Evolutionary conservation across 495 filamentous ascomycete species (phyloP), one percentile per base, ranked within the genome.

Genomic region (Penicillium macrosclerotiorum): DNA sequence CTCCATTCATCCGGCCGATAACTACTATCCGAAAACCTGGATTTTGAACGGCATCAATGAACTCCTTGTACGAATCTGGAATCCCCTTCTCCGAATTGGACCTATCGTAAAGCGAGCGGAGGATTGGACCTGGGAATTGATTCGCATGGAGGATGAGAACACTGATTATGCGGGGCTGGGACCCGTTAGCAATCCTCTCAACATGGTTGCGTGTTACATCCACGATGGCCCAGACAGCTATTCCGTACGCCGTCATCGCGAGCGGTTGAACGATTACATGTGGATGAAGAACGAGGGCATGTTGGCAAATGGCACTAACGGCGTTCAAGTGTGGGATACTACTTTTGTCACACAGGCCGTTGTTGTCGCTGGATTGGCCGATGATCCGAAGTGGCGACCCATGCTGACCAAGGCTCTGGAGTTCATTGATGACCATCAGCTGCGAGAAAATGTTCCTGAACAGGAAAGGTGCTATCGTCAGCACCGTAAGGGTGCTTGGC

Each of bases 281-380:
- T 98, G 94, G 94, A 72, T 97, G 44, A 95, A 92, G 30, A 49
- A 79, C 30, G 93, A 96, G 63, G 93, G 93, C 19, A 89, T 98
- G 87, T 73, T 96, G 14, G 83, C 84, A 64, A 96, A 96, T 62
- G 93, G 93, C 25, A 98, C 93, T 25, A 96, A 98, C 57, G 93
- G 93, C 12, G 90, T 96, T 11, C 93, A 98, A 67, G 85, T 81
- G 32, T 98, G 93, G 93, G 93, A 98, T 59, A 98, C 93, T 0
- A 76, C 88, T 1, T 96, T 96, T 58, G 67, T 85, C 30, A 89
- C 95, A 17, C 90, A 95, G 62, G 83, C 84, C 7, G 77, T 88
- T 22, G 74, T 86, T 45, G 88, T 87, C 44, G 84, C 87, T 29
- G 89, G 89, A 0, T 77, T 96, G 37, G 85, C 87, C 13, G 69